These are phyloP conservation scores for Cordyceps javanica DNA, from an alignment of 2,329 filamentous ascomycete species.

Conservation along the genomic window DNA sequence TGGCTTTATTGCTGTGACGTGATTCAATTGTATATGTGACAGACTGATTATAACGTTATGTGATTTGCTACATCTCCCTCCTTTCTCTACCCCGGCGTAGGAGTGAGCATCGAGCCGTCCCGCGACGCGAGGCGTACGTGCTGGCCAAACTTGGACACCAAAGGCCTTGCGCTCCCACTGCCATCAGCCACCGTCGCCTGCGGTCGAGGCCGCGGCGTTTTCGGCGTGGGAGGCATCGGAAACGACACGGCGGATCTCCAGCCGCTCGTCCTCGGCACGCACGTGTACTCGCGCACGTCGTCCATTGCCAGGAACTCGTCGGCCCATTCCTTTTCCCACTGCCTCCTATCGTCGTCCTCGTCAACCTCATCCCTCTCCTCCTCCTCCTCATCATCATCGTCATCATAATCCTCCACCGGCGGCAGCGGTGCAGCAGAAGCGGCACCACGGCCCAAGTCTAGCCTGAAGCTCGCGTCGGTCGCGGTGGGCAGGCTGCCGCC, in stretches of 20 bases:
- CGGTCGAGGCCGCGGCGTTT: neutral
- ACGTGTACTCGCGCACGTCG: neutral
- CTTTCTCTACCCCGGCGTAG: neutral
- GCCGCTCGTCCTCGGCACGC: conserved; percentile 7
- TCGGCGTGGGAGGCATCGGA: neutral
- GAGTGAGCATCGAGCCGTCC: neutral
- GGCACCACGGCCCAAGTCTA: conserved; percentile 2
- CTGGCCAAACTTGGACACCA: conserved; percentile 6
- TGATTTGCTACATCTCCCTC: neutral
- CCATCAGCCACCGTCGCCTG: neutral
- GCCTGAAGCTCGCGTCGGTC: neutral
- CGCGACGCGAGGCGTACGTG: neutral
- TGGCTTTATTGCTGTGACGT: too few species aligned
- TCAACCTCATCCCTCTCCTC: neutral
- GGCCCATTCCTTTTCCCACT: conserved; percentile 11
- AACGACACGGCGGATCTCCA: too few species aligned
- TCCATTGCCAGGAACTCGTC: neutral
- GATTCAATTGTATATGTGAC: too few species aligned
- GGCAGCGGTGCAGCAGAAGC: neutral
- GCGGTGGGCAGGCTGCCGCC: neutral
- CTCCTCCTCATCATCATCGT: neutral
- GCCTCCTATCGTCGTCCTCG: neutral
- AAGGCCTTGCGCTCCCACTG: neutral
- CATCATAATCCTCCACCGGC: neutral
- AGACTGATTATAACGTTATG: too few species aligned